Percentiles rank a stretch among this genome's conserved stretches.
phyloP scores from a whole-genome alignment of 805 yeast species.

The Zygosaccharomyces kombuchaensis region DNA sequence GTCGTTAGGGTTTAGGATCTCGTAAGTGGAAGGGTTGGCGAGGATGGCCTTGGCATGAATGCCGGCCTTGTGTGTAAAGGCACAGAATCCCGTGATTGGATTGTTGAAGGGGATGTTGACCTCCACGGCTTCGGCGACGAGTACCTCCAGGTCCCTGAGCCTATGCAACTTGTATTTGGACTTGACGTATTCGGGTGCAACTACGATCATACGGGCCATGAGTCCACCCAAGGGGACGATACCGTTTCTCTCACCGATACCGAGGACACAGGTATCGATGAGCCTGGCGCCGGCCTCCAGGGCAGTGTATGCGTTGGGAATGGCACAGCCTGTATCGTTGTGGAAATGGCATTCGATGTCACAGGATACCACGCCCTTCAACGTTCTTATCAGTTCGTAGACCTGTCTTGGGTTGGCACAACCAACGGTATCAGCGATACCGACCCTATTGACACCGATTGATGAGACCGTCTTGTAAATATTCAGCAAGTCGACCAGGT shows the following conservation, averaged over 20 bases:
- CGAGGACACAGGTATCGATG: conserved; percentile 91
- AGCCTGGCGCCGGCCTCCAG: conserved; percentile 95
- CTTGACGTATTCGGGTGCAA: conserved; percentile 92
- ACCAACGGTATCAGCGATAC: conserved; percentile 99
- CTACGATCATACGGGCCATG: conserved; percentile 99
- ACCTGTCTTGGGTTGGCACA: conserved; percentile 99
- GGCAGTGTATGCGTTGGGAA: conserved; percentile 97
- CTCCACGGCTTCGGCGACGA: conserved; percentile 96
- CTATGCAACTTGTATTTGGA: conserved; percentile 93
- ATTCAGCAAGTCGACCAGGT: conserved; percentile 89
- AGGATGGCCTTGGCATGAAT: conserved; percentile 98
- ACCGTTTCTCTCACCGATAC: conserved; percentile 99
- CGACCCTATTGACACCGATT: conserved; percentile 97
- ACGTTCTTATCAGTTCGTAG: conserved; percentile 90
- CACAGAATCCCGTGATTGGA: conserved; percentile 99
- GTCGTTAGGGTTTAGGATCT: conserved; percentile 89
- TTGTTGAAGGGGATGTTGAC: conserved; percentile 97
- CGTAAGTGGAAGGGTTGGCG: conserved; percentile 98
- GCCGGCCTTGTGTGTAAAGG: conserved; percentile 99
- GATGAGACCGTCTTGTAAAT: conserved; percentile 95
- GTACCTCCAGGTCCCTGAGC: conserved; percentile 89
- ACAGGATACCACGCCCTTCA: conserved; percentile 89
- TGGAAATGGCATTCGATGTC: conserved; percentile 99
- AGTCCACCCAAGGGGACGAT: conserved; percentile 96
- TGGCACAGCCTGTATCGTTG: conserved; percentile 98